Conservation (phyloP, 2,329 filamentous ascomycete species). For the Trichoderma atroviride region DNA sequence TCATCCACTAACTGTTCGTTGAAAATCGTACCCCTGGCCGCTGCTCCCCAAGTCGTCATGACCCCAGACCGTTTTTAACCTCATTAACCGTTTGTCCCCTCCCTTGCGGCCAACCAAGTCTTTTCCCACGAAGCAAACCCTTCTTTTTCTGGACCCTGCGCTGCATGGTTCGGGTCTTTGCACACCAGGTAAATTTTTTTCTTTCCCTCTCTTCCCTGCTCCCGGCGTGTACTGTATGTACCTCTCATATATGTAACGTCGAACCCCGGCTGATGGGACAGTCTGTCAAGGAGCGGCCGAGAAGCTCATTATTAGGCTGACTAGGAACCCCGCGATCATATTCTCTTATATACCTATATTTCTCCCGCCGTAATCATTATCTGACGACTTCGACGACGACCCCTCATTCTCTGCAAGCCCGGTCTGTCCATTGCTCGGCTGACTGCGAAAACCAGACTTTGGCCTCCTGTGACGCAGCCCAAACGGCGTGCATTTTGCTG, state of each 20-base stretch:
- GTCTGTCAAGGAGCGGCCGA: slow-evolving; percentile 5
- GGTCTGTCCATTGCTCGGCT: slow-evolving; percentile 8
- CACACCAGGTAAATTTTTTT: slow-evolving; percentile 20
- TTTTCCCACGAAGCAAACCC: slow-evolving; percentile 4
- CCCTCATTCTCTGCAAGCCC: slow-evolving; percentile 10
- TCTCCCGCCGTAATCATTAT: slow-evolving; percentile 18
- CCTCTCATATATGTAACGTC: slow-evolving; percentile 2
- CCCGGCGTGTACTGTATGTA: neutral
- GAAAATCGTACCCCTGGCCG: neutral
- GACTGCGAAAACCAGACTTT: neutral
- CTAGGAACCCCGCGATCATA: slow-evolving; percentile 21
- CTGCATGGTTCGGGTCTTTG: slow-evolving; percentile 20
- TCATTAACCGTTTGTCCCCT: slow-evolving; percentile 20
- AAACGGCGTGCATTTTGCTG: neutral
- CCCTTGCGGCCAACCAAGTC: slow-evolving; percentile 18
- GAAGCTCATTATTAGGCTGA: slow-evolving; percentile 12
- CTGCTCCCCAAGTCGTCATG: slow-evolving; percentile 8
- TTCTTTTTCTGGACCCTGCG: slow-evolving; percentile 24
- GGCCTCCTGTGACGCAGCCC: slow-evolving; percentile 11
- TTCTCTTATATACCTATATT: slow-evolving; percentile 6
- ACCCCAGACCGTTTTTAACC: slow-evolving; percentile 21
- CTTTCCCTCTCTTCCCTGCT: neutral
- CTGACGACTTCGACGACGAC: slow-evolving; percentile 19
- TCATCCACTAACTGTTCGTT: neutral
- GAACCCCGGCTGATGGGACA: neutral